Percentiles rank a stretch among this genome's conserved stretches.
Conservation (phyloP, 768 basidiomycete genomes). For the Pisolithus tinctorius region DNA sequence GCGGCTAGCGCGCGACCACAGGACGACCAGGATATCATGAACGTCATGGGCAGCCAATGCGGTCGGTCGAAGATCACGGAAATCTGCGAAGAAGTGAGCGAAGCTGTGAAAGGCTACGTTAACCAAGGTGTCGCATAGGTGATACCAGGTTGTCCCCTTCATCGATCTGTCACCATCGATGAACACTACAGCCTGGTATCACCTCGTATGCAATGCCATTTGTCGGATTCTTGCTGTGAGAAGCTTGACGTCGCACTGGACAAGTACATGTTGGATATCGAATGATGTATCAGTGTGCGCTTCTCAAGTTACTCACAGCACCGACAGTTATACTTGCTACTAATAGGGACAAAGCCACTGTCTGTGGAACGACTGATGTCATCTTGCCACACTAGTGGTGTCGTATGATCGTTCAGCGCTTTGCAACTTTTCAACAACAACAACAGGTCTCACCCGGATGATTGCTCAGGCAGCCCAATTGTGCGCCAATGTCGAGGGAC, state of each 20-base stretch:
- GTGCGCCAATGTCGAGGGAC: constrained; percentile 80
- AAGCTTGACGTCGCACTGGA: neutral
- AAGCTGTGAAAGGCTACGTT: constrained; percentile 94
- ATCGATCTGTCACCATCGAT: constrained; percentile 47
- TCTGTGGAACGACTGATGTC: constrained; percentile 90
- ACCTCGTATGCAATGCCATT: constrained; percentile 35
- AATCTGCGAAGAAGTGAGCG: constrained; percentile 92
- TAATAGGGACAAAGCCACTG: constrained; percentile 86
- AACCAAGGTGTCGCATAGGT: constrained; percentile 98
- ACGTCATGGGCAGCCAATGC: constrained; percentile 86
- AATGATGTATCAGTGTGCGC: constrained; percentile 94
- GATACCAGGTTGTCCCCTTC: constrained; percentile 92
- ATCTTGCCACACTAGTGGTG: constrained; percentile 86
- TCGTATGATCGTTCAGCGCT: constrained; percentile 74
- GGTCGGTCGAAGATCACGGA: constrained; percentile 95
- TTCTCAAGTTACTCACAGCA: constrained; percentile 93
- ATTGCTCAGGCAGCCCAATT: constrained; percentile 78
- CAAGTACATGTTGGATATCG: constrained; percentile 99
- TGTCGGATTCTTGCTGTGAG: neutral
- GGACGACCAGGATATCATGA: constrained; percentile 98
- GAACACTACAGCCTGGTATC: no score
- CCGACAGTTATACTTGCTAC: constrained; percentile 96
- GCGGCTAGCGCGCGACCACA: constrained; percentile 94
- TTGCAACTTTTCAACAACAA: neutral
- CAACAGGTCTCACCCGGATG: constrained; percentile 6